A percentile compares a stretch with the other conserved stretches of the same genome.
phyloP scores from a whole-genome alignment of 257 asterid genomes.

The Solanum paucissectum region DNA sequence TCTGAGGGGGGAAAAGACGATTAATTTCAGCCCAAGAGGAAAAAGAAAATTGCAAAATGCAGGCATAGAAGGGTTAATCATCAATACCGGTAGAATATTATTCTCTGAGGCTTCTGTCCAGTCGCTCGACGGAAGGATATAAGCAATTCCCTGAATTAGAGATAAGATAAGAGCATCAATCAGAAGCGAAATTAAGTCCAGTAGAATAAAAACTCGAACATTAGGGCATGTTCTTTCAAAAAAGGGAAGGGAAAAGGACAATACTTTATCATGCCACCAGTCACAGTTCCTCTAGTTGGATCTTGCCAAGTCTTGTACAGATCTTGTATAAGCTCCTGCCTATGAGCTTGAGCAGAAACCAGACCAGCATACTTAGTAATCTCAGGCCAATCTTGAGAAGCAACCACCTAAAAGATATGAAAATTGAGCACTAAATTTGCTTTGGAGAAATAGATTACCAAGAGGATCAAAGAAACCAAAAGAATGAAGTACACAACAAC shows the following conservation, averaged over 20 bases:
- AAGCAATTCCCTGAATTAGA: constrained; percentile 59
- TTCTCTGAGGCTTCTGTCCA: constrained; percentile 77
- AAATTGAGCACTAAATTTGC: not conserved
- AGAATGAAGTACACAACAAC: not conserved
- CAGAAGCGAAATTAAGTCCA: not conserved
- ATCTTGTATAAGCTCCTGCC: constrained; percentile 93
- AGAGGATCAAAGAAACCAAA: not conserved
- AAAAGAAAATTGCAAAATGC: not conserved
- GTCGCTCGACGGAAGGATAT: constrained; percentile 87
- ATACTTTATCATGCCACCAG: constrained; percentile 98
- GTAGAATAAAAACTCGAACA: not conserved
- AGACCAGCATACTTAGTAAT: constrained; percentile 90
- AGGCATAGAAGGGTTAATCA: not conserved
- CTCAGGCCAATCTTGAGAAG: constrained; percentile 99
- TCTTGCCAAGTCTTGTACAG: constrained; percentile 83
- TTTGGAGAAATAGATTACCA: not conserved
- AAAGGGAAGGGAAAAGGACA: not conserved
- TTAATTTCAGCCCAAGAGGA: not conserved
- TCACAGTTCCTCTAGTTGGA: constrained; percentile 62
- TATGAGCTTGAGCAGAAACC: constrained; percentile 94
- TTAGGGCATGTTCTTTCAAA: not conserved
- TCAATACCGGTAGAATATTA: constrained; percentile 71
- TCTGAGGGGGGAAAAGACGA: constrained; percentile 17
- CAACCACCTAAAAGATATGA: constrained; percentile 63
- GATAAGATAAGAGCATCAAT: not conserved